Base-by-base conservation (phyloP, 768 basidiomycete genomes). In the Mycena crocata region DNA sequence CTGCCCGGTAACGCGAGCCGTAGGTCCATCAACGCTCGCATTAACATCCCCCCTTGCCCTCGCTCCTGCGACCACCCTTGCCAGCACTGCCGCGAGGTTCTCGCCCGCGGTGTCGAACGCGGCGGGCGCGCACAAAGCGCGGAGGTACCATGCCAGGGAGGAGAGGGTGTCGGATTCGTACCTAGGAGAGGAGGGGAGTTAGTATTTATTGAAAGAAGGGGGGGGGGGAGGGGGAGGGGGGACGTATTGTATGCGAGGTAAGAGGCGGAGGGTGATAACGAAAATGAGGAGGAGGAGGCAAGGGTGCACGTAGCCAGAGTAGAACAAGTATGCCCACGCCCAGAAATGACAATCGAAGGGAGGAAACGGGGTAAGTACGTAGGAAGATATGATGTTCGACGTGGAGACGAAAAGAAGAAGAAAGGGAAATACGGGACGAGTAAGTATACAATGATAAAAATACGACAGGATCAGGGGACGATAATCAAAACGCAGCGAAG, bases 71-170 rank as follows among this genome's bases (percentile, higher is more conserved):
- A 92, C 75, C 2, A 87, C 84, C 77, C 90, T 93, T 46, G 79
- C 80, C 26, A 97, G 82, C 28, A 93, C 88, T 17, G 85, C 90
- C 31, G 87, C 87, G 66, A 99, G 81, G 75, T 99, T 99, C 72
- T 94, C 93, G 8, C 88, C 85, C 0, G 95, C 95, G 0, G 94
- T 93, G 56, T 93, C 90, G 78, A 96, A 99, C 0, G 95, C 93
- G 63, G 89, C 87, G 40, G 86, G 86, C 37, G 95, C 93, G 72
- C 95, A 96, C 15, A 99, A 83, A 2, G 97, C 93, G 32, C 95
- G 91, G 75, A 96, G 96, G 77, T 98, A 97, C 78, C 95, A 92
- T 56, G 93, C 86, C 12, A 94, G 81, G 32, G 93, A 90, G 34
- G 83, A 79, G 72, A 97, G 95, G n/a, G 86, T 83, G 78, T 99